Evolutionary conservation across 345 rosid species (phyloP).

Genomic region (thale cress (Arabidopsis thaliana)): TAIR10.1 NC_003070.9:19754001-19754500

Average conservation of each 20-base stretch:
- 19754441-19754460: slow-evolving; percentile 76
- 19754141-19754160: background rate
- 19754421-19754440: slow-evolving; percentile 77
- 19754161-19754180: background rate
- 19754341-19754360: slow-evolving; percentile 46
- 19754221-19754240: background rate
- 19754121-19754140: no score
- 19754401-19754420: slow-evolving; percentile 74
- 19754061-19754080: slow-evolving; percentile 27
- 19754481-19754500: slow-evolving; percentile 65
- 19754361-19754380: slow-evolving; percentile 52
- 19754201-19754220: background rate
- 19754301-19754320: slow-evolving; percentile 51
- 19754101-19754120: background rate
- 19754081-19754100: slow-evolving; percentile 17
- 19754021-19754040: slow-evolving; percentile 13
- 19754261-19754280: slow-evolving; percentile 34
- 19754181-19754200: background rate
- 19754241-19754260: background rate
- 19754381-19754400: slow-evolving; percentile 56
- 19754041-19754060: slow-evolving; percentile 33
- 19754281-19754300: slow-evolving; percentile 41
- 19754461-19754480: slow-evolving; percentile 62
- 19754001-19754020: slow-evolving; percentile 2
- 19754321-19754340: slow-evolving; percentile 54